Percentiles rank a stretch among this genome's conserved stretches.
Conservation (phyloP, 306 rosid species). For the Geum urbanum region DNA sequence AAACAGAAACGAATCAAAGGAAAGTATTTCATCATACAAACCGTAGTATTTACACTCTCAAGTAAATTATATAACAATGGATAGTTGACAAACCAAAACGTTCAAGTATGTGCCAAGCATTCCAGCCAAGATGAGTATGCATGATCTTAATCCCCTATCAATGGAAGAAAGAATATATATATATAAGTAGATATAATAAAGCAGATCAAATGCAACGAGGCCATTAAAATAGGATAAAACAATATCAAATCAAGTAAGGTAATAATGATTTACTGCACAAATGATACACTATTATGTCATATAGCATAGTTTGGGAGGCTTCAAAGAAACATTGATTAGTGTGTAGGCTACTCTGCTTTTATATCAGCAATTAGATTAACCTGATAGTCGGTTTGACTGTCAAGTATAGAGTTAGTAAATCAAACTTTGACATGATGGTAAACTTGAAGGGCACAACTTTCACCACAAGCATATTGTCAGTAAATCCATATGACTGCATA, state of each 20-base stretch:
- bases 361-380: neutral
- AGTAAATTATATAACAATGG: conserved; percentile 5
- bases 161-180: neutral
- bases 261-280: neutral
- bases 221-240: neutral
- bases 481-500: too few relatives aligned
- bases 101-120: conserved; percentile 88
- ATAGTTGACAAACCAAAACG: conserved; percentile 65
- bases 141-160: conserved; percentile 69
- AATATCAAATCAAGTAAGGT: conserved; percentile 2
- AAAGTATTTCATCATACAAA: conserved; percentile 6
- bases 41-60: neutral
- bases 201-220: neutral
- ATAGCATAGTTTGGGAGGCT: neutral
- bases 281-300: neutral
- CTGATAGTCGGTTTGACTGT: too few relatives aligned
- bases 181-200: too few relatives aligned
- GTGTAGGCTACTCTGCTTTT: neutral
- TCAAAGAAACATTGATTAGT: neutral
- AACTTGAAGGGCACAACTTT: neutral
- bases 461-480: neutral
- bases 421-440: neutral
- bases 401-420: too few relatives aligned
- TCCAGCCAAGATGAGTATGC: conserved; percentile 67
- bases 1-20: conserved; percentile 5